A percentile compares a stretch with the other conserved stretches of the same genome.
Conservation (phyloP, 306 rosid genomes). For the Crotalaria pallida region DNA sequence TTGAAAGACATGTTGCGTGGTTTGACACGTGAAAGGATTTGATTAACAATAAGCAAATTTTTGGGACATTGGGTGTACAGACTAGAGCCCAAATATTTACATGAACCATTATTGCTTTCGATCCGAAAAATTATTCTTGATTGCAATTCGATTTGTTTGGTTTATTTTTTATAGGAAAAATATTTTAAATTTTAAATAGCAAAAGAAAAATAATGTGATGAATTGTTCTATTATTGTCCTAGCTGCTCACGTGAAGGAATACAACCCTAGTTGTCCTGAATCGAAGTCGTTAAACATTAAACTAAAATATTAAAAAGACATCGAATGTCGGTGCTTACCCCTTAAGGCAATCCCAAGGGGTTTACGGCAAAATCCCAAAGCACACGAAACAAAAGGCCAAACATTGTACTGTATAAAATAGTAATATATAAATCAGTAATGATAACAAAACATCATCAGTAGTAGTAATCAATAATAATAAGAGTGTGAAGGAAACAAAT, state of each 20-base stretch:
- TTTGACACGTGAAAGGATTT: too few relatives aligned
- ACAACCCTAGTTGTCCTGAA: not conserved
- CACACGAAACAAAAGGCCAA: not conserved
- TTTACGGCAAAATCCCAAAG: not conserved
- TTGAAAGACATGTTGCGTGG: too few relatives aligned
- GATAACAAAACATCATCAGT: slow-evolving; percentile 11
- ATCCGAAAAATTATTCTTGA: too few relatives aligned
- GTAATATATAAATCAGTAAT: not conserved
- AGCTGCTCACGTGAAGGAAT: not conserved
- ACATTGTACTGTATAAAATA: slow-evolving; percentile 8
- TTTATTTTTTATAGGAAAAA: too few relatives aligned
- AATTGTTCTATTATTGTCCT: not conserved
- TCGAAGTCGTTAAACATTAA: not conserved
- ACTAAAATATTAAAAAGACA: not conserved
- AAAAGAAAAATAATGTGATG: too few relatives aligned
- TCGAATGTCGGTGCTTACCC: slow-evolving; percentile 6
- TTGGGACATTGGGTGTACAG: too few relatives aligned
- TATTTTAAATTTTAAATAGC: too few relatives aligned
- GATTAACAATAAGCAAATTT: too few relatives aligned
- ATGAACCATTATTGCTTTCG: too few relatives aligned
- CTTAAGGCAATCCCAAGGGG: slow-evolving; percentile 4
- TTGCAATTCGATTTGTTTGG: too few relatives aligned
- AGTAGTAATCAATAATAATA: slow-evolving; percentile 12
- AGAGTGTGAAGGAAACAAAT: slow-evolving; percentile 26
- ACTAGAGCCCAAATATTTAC: too few relatives aligned